Conservation (phyloP, 2,329 filamentous ascomycete species). For the Amylocarpus encephaloides region DNA sequence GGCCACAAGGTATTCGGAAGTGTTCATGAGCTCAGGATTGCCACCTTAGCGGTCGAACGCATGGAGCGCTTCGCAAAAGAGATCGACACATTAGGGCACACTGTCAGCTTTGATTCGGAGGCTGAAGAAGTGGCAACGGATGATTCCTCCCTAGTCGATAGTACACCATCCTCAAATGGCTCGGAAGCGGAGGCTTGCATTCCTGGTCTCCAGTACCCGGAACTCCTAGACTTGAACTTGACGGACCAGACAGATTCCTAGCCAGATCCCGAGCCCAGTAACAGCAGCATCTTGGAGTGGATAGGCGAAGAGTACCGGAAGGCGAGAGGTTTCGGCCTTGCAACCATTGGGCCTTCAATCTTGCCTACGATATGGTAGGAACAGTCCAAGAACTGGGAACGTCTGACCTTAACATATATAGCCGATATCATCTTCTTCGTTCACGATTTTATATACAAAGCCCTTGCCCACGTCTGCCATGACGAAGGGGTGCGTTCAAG, state of each 20-base stretch:
- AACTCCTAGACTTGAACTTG: not conserved
- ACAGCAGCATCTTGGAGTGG: slow-evolving; percentile 7
- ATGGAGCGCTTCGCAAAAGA: slow-evolving; percentile 9
- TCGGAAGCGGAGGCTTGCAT: not conserved
- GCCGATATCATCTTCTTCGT: slow-evolving; percentile 45
- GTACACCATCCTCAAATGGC: not conserved
- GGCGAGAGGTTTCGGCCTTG: slow-evolving; percentile 12
- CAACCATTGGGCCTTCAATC: slow-evolving; percentile 8
- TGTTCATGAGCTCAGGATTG: slow-evolving; percentile 5
- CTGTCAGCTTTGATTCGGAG: slow-evolving; percentile 6
- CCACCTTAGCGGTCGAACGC: slow-evolving; percentile 9
- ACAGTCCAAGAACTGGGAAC: slow-evolving; percentile 37
- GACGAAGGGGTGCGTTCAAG: slow-evolving; percentile 41
- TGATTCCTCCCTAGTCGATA: not conserved
- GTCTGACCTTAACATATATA: slow-evolving; percentile 43
- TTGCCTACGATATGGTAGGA: slow-evolving; percentile 12
- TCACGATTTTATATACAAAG: slow-evolving; percentile 40
- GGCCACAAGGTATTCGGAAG: slow-evolving; percentile 5
- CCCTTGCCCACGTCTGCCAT: slow-evolving; percentile 10
- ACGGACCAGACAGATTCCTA: not conserved
- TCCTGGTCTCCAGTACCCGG: not conserved
- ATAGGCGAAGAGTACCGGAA: slow-evolving; percentile 9
- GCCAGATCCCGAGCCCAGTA: not conserved
- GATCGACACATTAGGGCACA: slow-evolving; percentile 10
- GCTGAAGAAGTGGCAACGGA: not conserved